A percentile compares a stretch with the other conserved stretches of the same genome.
Evolutionary conservation across 108 stramenopile species (phyloP).

Genomic region (Thalassiosira profunda): DNA sequence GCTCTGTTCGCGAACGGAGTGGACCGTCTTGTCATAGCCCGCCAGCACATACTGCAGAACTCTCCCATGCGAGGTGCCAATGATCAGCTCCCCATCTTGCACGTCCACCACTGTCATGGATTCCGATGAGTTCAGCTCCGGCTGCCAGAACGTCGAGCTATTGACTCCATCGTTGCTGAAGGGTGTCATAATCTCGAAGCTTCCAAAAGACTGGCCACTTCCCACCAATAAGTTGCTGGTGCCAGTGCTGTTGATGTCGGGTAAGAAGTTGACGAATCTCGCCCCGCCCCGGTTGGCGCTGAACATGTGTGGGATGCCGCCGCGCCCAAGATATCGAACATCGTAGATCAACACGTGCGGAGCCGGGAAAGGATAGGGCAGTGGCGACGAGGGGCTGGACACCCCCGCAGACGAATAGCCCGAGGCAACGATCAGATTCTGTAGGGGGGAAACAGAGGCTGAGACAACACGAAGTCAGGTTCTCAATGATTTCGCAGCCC

Average conservation of each 20-base stretch:
- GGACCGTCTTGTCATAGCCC: slow-evolving; percentile 48
- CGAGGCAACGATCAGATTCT: slow-evolving; percentile 77
- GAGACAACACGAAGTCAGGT: background rate
- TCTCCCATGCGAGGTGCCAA: slow-evolving; percentile 71
- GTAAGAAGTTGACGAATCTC: slow-evolving; percentile 69
- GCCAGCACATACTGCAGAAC: slow-evolving; percentile 61
- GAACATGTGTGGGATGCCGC: slow-evolving; percentile 76
- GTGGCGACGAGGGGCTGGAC: slow-evolving; percentile 30
- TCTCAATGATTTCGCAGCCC: background rate
- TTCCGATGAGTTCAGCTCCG: slow-evolving; percentile 61
- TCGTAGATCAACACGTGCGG: slow-evolving; percentile 75
- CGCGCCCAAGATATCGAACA: slow-evolving; percentile 77
- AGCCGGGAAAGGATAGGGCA: slow-evolving; percentile 77
- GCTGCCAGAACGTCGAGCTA: slow-evolving; percentile 60
- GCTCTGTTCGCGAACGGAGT: background rate
- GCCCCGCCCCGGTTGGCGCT: slow-evolving; percentile 61
- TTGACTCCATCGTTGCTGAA: slow-evolving; percentile 48
- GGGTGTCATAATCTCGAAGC: slow-evolving; percentile 78
- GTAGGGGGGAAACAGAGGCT: background rate
- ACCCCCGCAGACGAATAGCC: slow-evolving; percentile 54
- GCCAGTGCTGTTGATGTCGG: slow-evolving; percentile 22
- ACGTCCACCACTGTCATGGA: slow-evolving; percentile 66
- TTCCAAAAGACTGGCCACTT: slow-evolving; percentile 75
- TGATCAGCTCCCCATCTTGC: slow-evolving; percentile 44
- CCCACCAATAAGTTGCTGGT: slow-evolving; percentile 59